Evolutionary conservation across 2,329 filamentous ascomycete species (phyloP), one percentile per base, ranked within the genome.

Genomic region (Coniochaeta sp.): DNA sequence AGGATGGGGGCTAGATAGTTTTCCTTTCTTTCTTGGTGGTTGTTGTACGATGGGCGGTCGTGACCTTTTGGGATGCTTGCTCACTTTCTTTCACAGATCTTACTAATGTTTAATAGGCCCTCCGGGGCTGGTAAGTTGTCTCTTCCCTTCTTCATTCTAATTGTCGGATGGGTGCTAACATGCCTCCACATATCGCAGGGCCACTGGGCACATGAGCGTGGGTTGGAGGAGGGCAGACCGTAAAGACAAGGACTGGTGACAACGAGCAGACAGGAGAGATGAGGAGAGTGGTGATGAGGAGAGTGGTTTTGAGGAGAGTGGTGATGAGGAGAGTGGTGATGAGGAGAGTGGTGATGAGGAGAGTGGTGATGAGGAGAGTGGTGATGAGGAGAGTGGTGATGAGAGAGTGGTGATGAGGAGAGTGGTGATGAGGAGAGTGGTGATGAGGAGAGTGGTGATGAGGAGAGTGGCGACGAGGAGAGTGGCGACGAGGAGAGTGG

Each of bases 101-200:
- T n/a, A n/a, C n/a, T n/a, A 26, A 27, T 24, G 13, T 13, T 26
- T 26, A 28, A 46, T 26, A n/a, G 42, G 22, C 42, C 42, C 42
- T 46, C 16, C 42, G 42, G 42, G 42, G 42, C 22, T 38, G 42
- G 42, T 46, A 46, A 46, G 42, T 46, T 22, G 9, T 6, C 42
- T 46, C 42, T 12, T 46, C n/a, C n/a, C 42, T 22, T 22, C 40
- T 46, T 27, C 7, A n/a, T n/a, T n/a, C n/a, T n/a, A 9, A 27
- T 28, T 28, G 13, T 46, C 27, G 42, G 42, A 46, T 9, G 26
- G 22, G n/a, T 46, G 16, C 42, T 46, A 46, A 46, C 42, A 26
- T 46, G 42, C 42, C 42, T 46, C 24, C 42, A 46, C 18, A 38
- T 22, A 12, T 20, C 6, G 18, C 18, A 38, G 33, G 33, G 33